Conservation (phyloP, 768 basidiomycete species). For the Lentinula detonsa region DNA sequence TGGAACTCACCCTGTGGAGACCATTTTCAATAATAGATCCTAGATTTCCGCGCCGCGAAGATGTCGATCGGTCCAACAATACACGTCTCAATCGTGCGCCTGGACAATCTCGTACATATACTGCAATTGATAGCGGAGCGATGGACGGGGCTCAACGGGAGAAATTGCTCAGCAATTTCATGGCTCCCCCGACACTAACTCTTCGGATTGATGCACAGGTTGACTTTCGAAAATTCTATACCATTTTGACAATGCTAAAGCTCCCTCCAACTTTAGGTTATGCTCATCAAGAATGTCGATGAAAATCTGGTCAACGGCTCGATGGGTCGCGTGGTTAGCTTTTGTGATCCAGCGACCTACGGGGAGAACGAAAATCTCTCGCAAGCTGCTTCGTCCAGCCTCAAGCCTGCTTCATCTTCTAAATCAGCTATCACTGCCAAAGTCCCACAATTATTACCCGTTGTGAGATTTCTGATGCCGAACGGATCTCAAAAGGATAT, state of each 20-base stretch:
- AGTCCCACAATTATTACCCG: constrained; percentile 34
- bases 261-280: constrained; percentile 51
- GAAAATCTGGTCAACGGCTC: constrained; percentile 91
- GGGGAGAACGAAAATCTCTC: constrained; percentile 27
- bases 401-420: not conserved
- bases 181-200: constrained; percentile 69
- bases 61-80: constrained; percentile 83
- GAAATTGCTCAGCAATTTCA: constrained; percentile 84
- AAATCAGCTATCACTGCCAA: constrained; percentile 11
- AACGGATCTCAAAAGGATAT: constrained; percentile 46
- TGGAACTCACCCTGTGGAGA: not conserved
- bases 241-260: not conserved
- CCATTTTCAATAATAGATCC: not conserved
- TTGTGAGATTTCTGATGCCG: constrained; percentile 72
- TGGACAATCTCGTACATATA: constrained; percentile 45
- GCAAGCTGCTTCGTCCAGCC: constrained; percentile 18
- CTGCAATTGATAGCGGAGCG: constrained; percentile 58
- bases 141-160: constrained; percentile 55
- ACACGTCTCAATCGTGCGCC: constrained; percentile 57
- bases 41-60: constrained; percentile 88
- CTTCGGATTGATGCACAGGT: constrained; percentile 80
- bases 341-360: constrained; percentile 49
- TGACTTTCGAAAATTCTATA: not conserved
- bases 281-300: constrained; percentile 94
- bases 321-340: constrained; percentile 79